Conservation (phyloP, 345 rosid genomes). For the Eucalyptus rudis region DNA sequence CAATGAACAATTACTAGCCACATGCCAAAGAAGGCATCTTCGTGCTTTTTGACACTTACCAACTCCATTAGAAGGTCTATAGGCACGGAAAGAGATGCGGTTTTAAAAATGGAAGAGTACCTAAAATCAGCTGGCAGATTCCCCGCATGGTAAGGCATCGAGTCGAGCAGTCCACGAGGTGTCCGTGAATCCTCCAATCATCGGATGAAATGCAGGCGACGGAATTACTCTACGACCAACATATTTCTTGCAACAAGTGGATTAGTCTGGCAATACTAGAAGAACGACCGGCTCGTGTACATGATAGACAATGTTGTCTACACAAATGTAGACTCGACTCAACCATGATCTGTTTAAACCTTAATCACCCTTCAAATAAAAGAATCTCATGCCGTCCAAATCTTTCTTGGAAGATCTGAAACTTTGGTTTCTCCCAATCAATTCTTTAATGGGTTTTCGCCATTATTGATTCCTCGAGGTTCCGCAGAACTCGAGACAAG, state of each 20-base stretch:
- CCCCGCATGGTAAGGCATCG: not conserved
- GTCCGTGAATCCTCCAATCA: not conserved
- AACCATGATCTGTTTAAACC: not conserved
- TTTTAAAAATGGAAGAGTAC: not conserved
- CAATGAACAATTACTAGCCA: not conserved
- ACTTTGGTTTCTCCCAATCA: not conserved
- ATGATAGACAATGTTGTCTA: not conserved
- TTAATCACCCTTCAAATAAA: not conserved
- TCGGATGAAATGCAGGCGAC: not conserved
- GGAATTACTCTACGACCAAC: not conserved
- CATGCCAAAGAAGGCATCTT: not conserved
- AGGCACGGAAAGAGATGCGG: not conserved
- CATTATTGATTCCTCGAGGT: not conserved
- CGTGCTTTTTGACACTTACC: not conserved
- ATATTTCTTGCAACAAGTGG: not conserved
- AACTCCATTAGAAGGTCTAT: not conserved
- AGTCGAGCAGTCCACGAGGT: not conserved
- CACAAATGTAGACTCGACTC: not conserved
- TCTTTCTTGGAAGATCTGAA: not conserved
- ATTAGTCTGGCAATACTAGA: not conserved
- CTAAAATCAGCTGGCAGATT: not conserved
- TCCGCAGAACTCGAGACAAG: not conserved
- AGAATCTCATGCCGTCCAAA: not conserved
- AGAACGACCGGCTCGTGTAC: not conserved
- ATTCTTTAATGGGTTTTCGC: not conserved